A percentile compares a stretch with the other conserved stretches of the same genome.
These are phyloP conservation scores for Heterotrichella gracilis DNA, from an alignment of 352 stramenopile genomes.

Conservation along the genomic window DNA sequence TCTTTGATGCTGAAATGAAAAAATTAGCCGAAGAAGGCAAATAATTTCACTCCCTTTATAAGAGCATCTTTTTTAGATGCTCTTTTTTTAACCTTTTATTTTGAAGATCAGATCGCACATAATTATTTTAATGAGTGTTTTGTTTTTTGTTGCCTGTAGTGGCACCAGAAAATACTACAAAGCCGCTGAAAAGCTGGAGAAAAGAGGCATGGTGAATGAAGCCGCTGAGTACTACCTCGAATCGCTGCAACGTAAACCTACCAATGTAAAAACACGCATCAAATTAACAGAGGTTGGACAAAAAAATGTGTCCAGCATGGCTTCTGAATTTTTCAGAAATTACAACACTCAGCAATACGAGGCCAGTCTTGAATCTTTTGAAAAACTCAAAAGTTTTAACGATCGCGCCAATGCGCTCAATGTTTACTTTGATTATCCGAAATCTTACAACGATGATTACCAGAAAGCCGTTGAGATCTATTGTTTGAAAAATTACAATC, in stretches of 20 bases:
- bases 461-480: not conserved
- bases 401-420: not conserved
- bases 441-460: not conserved
- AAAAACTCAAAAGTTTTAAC: not conserved
- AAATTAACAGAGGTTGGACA: not conserved
- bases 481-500: constrained; percentile 5
- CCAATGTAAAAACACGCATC: not conserved
- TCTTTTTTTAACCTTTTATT: not conserved
- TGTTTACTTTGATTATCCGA: not conserved
- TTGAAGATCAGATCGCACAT: not conserved
- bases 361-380: not conserved
- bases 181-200: not conserved
- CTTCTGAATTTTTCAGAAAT: not conserved
- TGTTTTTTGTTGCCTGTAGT: not conserved
- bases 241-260: not conserved
- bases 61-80: too few relatives aligned
- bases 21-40: not conserved
- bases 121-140: not conserved
- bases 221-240: not conserved
- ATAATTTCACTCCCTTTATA: too few relatives aligned
- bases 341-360: not conserved
- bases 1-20: constrained; percentile 6
- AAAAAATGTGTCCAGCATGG: not conserved
- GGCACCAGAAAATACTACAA: not conserved
- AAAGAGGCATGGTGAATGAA: not conserved